Conservation (phyloP, 768 basidiomycete genomes). For the Ramaria sp. region DNA sequence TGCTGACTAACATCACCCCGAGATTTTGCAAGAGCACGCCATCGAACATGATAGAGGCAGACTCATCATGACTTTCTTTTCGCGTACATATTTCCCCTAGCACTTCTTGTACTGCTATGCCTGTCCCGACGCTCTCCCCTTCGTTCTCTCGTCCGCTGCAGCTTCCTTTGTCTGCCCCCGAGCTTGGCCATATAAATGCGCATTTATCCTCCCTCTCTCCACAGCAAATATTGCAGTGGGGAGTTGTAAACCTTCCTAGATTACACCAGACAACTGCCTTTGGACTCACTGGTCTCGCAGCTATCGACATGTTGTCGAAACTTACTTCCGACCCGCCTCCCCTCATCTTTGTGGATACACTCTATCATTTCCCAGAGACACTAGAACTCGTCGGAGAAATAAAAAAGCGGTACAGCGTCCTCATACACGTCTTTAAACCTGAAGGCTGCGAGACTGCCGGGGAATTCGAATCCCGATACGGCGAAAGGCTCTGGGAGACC, state of each 20-base stretch:
- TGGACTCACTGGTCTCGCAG: slow-evolving; percentile 88
- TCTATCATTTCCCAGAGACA: slow-evolving; percentile 93
- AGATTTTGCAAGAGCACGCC: slow-evolving; percentile 8
- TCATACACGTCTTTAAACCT: slow-evolving; percentile 72
- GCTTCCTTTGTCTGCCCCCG: slow-evolving; percentile 45
- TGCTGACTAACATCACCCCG: neutral
- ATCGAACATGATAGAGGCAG: slow-evolving; percentile 1
- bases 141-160: slow-evolving; percentile 21
- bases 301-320: slow-evolving; percentile 90
- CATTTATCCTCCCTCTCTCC: slow-evolving; percentile 64
- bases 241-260: slow-evolving; percentile 61
- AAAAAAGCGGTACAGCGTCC: slow-evolving; percentile 57
- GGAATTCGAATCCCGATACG: slow-evolving; percentile 75
- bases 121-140: neutral
- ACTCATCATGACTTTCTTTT: neutral
- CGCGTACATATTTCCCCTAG: neutral
- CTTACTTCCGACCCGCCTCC: slow-evolving; percentile 59
- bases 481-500: slow-evolving; percentile 74
- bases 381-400: slow-evolving; percentile 83
- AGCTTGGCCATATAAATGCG: slow-evolving; percentile 60
- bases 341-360: slow-evolving; percentile 91
- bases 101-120: neutral
- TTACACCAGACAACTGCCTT: slow-evolving; percentile 95
- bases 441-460: slow-evolving; percentile 49
- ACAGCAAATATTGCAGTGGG: slow-evolving; percentile 82